Base-by-base conservation (phyloP, 164 flowering plant genomes). In the Tetrastigma voinierianum region DNA sequence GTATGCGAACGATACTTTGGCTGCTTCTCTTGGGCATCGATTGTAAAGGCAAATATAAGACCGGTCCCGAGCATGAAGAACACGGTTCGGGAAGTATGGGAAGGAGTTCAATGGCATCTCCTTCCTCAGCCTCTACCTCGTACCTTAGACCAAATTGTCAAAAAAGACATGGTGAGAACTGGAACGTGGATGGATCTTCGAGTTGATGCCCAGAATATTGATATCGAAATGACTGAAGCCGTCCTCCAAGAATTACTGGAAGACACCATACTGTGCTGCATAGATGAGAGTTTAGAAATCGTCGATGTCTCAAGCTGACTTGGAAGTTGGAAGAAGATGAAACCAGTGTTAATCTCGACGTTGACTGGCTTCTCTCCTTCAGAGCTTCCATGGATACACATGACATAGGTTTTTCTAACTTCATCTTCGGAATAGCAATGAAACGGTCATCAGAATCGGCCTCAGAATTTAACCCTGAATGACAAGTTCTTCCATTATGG, bases 181-280 rank as follows among this genome's bases (percentile, higher is more conserved):
- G 78, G 80, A 68, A 68, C 64, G 18, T 95, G 97, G 99, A 80
- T 83, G 91, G 87, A 89, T 58, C 78, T 88, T 16, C 74, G 79
- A 55, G 52, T 57, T 9, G 90, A 87, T 51, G 56, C 67, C 45
- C 90, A 86, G 65, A 48, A 21, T 25, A 64, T 88, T 61, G 86
- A 87, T 51, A 51, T 67, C 40, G 88, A 86, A 44, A 83, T 88
- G 70, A 80, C 74, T 61, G 88, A 85, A 43, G 72, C 51, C 56
- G 83, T 95, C 63, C 67, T 95, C 20, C 80, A 80, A 17, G 91
- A 87, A 51, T 43, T 92, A 62, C 65, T 92, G 67, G 93, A 90
- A 25, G 97, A 89, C 13, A 68, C 74, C 11, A 65, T 85, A 19
- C 52, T 64, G 63, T 82, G 80, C 69, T 89, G 66, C 67, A 60